Evolutionary conservation across 345 rosid species (phyloP), one percentile per base, ranked within the genome.

Genomic region (Zanthoxylum bungeanum): DNA sequence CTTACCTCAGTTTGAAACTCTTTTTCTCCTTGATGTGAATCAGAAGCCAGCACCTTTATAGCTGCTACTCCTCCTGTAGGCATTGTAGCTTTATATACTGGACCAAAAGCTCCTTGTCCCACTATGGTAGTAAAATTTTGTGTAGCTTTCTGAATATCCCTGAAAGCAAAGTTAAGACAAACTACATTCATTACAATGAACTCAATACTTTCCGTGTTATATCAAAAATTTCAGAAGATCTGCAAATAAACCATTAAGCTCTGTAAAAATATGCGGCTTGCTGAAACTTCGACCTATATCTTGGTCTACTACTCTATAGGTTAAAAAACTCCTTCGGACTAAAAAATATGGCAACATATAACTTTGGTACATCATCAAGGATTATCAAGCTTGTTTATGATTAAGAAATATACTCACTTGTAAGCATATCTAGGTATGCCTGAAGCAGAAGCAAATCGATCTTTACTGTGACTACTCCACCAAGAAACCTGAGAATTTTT

Each of bases 21-120:
- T 81, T 55, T 92, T 62, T 91, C 98, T 64, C 97, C 99, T 77
- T 95, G 99, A 58, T 79, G 85, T 42, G 99, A 95, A 82, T 88
- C 78, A 53, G 97, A 85, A 76, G 96, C 97, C 76, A 90, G 99
- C 72, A 88, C 98, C 84, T 95, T 95, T 27, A 86, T 96, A 16
- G 99, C 99, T 24, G 84, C 87, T 42, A 80, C 82, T 55, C 77
- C 95, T 71, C 91, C 96, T 19, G 81, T 68, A 53, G 87, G 83
- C 88, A 92, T 75, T 33, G 77, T 73, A 25, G 98, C 99, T 84
- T 87, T 92, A 78, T 91, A 92, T 25, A 95, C 99, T n/a, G 96
- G 96, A 75, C 99, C 99, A 82, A 89, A 92, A 57, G 99, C 87
- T 62, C 99, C 99, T 85, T 92, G 85, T 33, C 99, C 99, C 64